Conservation (phyloP, 2,329 filamentous ascomycete genomes). For the Fusarium euwallaceae region DNA sequence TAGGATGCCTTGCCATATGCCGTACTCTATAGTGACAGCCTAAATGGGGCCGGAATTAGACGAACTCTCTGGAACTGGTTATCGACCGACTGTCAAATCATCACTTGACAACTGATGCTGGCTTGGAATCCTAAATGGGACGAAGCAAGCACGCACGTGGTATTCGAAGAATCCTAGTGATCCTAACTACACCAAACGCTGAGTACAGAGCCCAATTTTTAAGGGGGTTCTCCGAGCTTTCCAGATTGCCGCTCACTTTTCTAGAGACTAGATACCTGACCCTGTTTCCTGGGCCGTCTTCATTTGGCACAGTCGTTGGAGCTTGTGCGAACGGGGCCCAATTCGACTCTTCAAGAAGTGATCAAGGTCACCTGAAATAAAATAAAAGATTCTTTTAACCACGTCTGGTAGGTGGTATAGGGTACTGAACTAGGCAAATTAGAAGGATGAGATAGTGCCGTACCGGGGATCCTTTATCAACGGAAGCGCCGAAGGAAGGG, state of each 20-base stretch:
- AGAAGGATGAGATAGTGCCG: not conserved
- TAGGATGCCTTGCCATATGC: not conserved
- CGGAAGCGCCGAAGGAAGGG: not conserved
- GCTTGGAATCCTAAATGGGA: not conserved
- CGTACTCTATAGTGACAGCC: not conserved
- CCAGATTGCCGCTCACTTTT: not conserved
- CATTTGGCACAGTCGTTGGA: not conserved
- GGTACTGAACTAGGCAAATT: not conserved
- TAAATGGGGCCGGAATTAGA: not conserved
- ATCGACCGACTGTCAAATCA: not conserved
- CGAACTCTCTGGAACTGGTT: not conserved
- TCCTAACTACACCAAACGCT: not conserved
- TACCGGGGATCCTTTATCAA: not conserved
- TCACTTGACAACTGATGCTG: not conserved
- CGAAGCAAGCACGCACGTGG: not conserved
- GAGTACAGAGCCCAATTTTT: accelerated
- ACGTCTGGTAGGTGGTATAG: not conserved
- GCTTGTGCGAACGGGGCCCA: not conserved
- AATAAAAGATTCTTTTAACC: not conserved
- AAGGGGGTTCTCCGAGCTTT: accelerated
- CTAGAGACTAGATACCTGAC: not conserved
- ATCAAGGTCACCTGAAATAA: not conserved
- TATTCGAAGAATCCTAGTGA: not conserved
- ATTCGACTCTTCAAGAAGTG: not conserved
- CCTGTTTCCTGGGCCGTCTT: not conserved